phyloP scores from a whole-genome alignment of 441 rosid genomes.

The Arabidopsis hybrid region DNA sequence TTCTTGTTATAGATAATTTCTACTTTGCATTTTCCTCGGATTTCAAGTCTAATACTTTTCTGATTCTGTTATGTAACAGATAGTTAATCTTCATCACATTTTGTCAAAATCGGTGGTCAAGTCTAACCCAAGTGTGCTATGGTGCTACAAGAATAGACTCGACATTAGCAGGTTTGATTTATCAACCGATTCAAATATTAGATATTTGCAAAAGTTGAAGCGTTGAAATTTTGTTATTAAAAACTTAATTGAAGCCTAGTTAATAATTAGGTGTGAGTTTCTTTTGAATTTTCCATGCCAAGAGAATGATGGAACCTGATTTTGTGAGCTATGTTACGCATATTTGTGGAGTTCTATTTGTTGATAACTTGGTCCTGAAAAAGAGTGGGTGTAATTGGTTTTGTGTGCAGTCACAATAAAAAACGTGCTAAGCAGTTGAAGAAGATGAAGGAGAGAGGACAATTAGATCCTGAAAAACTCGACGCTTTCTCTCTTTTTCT shows the following conservation, averaged over 20 bases:
- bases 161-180: conserved; percentile 88
- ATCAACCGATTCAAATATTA: conserved; percentile 8
- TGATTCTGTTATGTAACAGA: conserved; percentile 50
- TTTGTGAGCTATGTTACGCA: conserved; percentile 4
- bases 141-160: conserved; percentile 96
- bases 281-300: conserved; percentile 12
- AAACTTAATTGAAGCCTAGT: background rate
- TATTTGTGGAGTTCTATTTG: background rate
- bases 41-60: conserved; percentile 10
- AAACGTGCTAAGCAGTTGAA: conserved; percentile 91
- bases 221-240: background rate
- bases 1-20: background rate
- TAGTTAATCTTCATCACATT: conserved; percentile 94
- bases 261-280: conserved; percentile 1
- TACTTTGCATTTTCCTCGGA: conserved; percentile 13
- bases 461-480: conserved; percentile 89
- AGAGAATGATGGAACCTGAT: conserved; percentile 17
- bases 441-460: conserved; percentile 89
- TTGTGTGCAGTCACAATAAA: conserved; percentile 78
- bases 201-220: background rate
- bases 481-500: conserved; percentile 92
- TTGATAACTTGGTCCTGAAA: conserved; percentile 2
- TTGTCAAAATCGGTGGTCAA: conserved; percentile 74
- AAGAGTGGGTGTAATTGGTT: conserved; percentile 23
- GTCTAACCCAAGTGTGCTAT: conserved; percentile 76